Percentiles rank a stretch among this genome's conserved stretches.
These are phyloP conservation scores for Collybia sp. DNA, from an alignment of 768 basidiomycete species.

Conservation along the genomic window DNA sequence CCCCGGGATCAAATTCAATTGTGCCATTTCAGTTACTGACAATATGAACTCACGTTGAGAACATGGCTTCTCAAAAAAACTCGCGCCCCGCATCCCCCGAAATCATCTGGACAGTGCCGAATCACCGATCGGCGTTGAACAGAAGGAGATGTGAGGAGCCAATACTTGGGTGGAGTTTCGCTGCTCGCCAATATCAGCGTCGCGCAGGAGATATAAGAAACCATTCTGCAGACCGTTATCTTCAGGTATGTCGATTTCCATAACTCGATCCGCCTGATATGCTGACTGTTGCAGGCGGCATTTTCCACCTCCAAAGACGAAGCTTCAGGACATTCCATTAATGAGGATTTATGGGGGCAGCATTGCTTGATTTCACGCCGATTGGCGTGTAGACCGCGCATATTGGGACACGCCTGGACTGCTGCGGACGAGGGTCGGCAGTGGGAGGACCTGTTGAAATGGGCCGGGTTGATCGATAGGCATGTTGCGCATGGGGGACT, in stretches of 20 bases:
- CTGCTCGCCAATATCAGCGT: constrained; percentile 97
- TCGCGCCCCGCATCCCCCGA: constrained; percentile 97
- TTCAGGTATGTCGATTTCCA: constrained; percentile 47
- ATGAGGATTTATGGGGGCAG: constrained; percentile 83
- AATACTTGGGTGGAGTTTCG: constrained; percentile 98
- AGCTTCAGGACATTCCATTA: constrained; percentile 85
- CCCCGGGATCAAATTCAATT: not conserved
- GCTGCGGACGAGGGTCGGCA: no score
- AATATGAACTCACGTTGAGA: constrained; percentile 78
- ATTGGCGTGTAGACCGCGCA: constrained; percentile 88
- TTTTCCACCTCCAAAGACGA: constrained; percentile 84
- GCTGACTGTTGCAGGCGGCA: constrained; percentile 56
- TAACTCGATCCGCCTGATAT: not conserved
- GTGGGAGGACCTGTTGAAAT: no score
- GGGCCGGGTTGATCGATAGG: constrained; percentile 98
- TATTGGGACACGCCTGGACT: constrained; percentile 79
- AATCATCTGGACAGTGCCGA: constrained; percentile 93
- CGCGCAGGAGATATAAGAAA: constrained; percentile 93
- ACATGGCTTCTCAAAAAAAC: constrained; percentile 91
- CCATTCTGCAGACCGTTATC: constrained; percentile 94
- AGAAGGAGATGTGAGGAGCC: constrained; percentile 88
- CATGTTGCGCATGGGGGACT: no score
- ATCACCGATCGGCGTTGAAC: constrained; percentile 95
- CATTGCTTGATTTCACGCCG: constrained; percentile 84
- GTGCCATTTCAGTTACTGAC: constrained; percentile 46